Evolutionary conservation across 257 asterid species (phyloP).

Genomic region (Dorcoceras hygrometricum): DNA sequence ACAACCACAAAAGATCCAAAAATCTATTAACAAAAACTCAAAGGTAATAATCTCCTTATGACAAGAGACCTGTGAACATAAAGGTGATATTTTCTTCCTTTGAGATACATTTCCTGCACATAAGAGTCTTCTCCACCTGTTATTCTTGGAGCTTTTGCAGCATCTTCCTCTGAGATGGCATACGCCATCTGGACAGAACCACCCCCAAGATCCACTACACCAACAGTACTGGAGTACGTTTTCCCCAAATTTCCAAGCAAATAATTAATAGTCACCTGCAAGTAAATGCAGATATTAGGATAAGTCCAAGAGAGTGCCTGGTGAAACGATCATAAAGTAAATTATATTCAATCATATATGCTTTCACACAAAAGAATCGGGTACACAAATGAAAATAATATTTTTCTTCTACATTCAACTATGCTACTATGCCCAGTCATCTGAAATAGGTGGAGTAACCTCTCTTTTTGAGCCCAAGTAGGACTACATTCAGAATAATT

Average conservation of each 20-base stretch:
- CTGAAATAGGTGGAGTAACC: slow-evolving; percentile 1
- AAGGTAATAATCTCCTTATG: slow-evolving; percentile 10
- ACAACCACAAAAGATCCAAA: too few relatives aligned
- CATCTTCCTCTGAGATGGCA: slow-evolving; percentile 61
- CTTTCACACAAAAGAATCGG: background rate
- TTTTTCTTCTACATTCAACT: background rate
- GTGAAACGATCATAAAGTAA: slow-evolving; percentile 9
- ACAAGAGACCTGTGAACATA: slow-evolving; percentile 66
- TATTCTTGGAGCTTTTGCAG: slow-evolving; percentile 57
- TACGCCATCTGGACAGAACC: slow-evolving; percentile 89
- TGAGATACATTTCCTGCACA: slow-evolving; percentile 63
- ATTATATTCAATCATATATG: background rate
- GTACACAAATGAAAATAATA: slow-evolving; percentile 8
- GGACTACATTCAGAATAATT: background rate
- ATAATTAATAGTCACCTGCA: slow-evolving; percentile 75
- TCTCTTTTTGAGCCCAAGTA: background rate
- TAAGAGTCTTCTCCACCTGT: slow-evolving; percentile 53
- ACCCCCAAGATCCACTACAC: slow-evolving; percentile 87
- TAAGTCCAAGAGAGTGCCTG: slow-evolving; percentile 16
- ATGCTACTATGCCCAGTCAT: background rate
- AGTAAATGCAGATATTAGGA: slow-evolving; percentile 15
- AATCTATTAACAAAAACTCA: background rate
- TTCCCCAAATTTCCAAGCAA: slow-evolving; percentile 68
- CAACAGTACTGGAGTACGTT: slow-evolving; percentile 50
- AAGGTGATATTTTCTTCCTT: slow-evolving; percentile 56